These are phyloP conservation scores for Barnettozyma hawaiiensis DNA, from an alignment of 1,139 yeast genomes.

Conservation along the genomic window DNA sequence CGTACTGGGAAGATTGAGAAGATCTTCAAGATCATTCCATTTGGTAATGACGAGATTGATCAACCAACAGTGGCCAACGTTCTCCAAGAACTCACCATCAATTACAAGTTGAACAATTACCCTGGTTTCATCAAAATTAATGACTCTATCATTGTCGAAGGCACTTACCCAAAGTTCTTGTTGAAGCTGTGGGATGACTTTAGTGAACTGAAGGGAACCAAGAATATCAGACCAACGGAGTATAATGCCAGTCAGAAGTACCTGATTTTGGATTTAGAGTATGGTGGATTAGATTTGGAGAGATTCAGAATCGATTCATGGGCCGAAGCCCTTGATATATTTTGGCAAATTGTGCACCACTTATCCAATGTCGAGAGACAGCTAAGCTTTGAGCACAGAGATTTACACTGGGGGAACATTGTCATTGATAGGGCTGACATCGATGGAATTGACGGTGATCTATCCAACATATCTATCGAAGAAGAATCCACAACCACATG, in stretches of 20 bases:
- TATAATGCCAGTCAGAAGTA: conserved; percentile 35
- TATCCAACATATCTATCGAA: conserved; percentile 16
- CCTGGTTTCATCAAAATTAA: conserved; percentile 39
- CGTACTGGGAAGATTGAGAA: conserved; percentile 23
- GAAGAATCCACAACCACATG: conserved; percentile 19
- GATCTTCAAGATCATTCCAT: conserved; percentile 46
- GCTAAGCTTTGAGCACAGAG: conserved; percentile 60
- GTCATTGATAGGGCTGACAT: conserved; percentile 25
- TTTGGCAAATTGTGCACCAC: conserved; percentile 46
- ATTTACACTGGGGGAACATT: conserved; percentile 61
- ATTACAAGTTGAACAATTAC: conserved; percentile 32
- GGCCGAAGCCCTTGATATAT: conserved; percentile 47
- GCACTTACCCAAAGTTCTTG: conserved; percentile 37
- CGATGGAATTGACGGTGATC: conserved; percentile 26
- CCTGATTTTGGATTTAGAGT: conserved; percentile 39
- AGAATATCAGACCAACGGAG: conserved; percentile 32
- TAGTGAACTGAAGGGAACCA: conserved; percentile 28
- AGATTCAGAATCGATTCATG: conserved; percentile 40
- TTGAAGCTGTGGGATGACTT: conserved; percentile 41
- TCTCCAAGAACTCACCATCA: conserved; percentile 43
- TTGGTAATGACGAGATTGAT: conserved; percentile 37
- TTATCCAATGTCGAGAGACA: conserved; percentile 46
- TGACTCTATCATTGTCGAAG: conserved; percentile 41
- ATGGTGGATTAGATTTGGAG: conserved; percentile 45
- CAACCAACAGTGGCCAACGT: conserved; percentile 40